Evolutionary conservation across 1,139 yeast species (phyloP).

Genomic region (Wickerhamomyces sp.): DNA sequence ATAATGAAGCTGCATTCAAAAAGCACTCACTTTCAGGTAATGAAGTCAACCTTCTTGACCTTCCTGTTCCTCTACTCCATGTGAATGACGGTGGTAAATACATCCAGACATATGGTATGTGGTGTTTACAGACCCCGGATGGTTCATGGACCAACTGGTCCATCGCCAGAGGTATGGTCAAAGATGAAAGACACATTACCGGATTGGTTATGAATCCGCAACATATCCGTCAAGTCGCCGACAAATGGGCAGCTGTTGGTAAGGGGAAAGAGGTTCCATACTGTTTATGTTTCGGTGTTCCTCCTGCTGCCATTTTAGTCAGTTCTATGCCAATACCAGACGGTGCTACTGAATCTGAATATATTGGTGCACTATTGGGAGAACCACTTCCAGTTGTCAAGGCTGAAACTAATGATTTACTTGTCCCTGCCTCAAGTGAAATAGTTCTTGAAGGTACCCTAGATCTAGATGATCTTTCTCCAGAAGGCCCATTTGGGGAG

Average conservation of each 20-base stretch:
- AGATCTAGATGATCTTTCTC: conserved; percentile 9
- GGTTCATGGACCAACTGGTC: conserved; percentile 24
- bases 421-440: conserved; percentile 22
- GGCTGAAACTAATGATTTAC: conserved; percentile 17
- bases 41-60: conserved; percentile 13
- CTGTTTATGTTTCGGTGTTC: conserved; percentile 23
- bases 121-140: conserved; percentile 22
- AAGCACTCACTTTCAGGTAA: conserved; percentile 14
- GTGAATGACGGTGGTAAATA: conserved; percentile 22
- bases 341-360: conserved; percentile 20
- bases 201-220: conserved; percentile 23
- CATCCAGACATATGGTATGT: conserved; percentile 25
- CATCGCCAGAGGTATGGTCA: conserved; percentile 22
- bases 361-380: conserved; percentile 21
- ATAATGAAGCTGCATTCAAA: conserved; percentile 15
- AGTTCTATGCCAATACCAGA: conserved; percentile 25
- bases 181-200: conserved; percentile 16
- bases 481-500: conserved; percentile 25
- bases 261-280: conserved; percentile 13
- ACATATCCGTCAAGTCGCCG: conserved; percentile 21
- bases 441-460: conserved; percentile 23
- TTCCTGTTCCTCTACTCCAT: conserved; percentile 20
- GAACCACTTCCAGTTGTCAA: conserved; percentile 20
- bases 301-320: conserved; percentile 24
- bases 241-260: conserved; percentile 14